phyloP scores from a whole-genome alignment of 2,329 filamentous ascomycete species.

The Sordariomycetes sp. region DNA sequence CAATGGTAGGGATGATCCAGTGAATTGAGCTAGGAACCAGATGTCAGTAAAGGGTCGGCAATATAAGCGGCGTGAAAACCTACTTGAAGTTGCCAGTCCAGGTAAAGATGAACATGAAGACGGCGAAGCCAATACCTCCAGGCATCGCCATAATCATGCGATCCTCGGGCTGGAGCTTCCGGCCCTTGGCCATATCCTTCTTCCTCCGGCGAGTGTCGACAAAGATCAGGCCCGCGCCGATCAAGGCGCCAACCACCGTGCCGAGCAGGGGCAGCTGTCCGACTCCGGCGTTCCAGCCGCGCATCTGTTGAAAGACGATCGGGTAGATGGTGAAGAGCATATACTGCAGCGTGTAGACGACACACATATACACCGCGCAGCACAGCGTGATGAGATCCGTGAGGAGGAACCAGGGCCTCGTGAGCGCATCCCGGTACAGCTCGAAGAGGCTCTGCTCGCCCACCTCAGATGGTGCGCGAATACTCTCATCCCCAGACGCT shows the following conservation, averaged over 20 bases:
- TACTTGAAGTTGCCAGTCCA: slow-evolving; percentile 28
- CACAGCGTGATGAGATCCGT: slow-evolving; percentile 34
- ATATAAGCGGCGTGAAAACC: neutral
- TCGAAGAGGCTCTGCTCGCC: neutral
- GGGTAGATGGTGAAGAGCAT: slow-evolving; percentile 43
- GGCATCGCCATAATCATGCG: slow-evolving; percentile 26
- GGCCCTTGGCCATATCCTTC: neutral
- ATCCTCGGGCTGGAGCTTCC: slow-evolving; percentile 22
- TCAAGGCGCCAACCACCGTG: slow-evolving; percentile 18
- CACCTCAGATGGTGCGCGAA: slow-evolving; percentile 11
- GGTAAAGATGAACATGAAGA: slow-evolving; percentile 29
- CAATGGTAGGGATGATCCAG: neutral
- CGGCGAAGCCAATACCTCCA: slow-evolving; percentile 5
- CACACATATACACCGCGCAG: slow-evolving; percentile 31
- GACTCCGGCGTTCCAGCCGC: slow-evolving; percentile 36
- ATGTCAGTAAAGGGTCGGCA: neutral
- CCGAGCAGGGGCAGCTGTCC: slow-evolving; percentile 34
- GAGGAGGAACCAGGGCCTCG: slow-evolving; percentile 34
- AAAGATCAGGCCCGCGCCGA: neutral
- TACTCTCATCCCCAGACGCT: neutral
- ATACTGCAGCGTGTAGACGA: slow-evolving; percentile 35
- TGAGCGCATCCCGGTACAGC: slow-evolving; percentile 32
- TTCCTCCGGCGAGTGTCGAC: neutral
- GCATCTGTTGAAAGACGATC: slow-evolving; percentile 32
- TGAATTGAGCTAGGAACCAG: neutral